Base-by-base conservation (phyloP, 345 rosid species). In the Gossypium thurberi region DNA sequence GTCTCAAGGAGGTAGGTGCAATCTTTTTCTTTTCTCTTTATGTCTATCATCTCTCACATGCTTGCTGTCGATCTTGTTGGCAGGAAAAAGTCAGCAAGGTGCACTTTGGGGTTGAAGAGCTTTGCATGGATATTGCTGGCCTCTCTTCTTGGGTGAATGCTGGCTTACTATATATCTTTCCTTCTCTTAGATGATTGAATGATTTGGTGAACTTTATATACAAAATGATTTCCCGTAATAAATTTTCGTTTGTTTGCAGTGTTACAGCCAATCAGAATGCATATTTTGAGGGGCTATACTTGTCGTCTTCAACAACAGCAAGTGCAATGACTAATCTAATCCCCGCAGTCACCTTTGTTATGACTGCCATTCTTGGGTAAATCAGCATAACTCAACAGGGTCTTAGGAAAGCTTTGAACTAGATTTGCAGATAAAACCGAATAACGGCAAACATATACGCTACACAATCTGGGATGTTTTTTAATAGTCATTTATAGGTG, bases 291-390 rank as follows among this genome's bases (percentile, higher is more conserved):
- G 86, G 88, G 42, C 48, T 85, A 2, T 74, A 76, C 75, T 64
- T 83, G 26, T 75, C 84, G 13, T 85, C 85, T 43, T 68, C 86
- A 13, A 78, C 88, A 2, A 62, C 42, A 1, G 84, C 83, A 40
- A 81, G 79, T 68, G 77, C 85, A 58, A 75, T 74, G 78, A 74
- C 74, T 15, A 85, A 83, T 76, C 74, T 79, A 17, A 78, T 79
- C 17, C 82, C 88, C 3, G 85, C 83, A 2, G 50, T 85, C 73
- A 85, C 88, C 17, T 81, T 85, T 71, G 65, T 79, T 23, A 73
- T 83, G 56, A 84, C 88, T 56, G 21, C 62, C 52, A 40, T 62
- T 53, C 26, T 77, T 8, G 83, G 88, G 84, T 85, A 75, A 43
- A 42, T 18, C 8, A 14, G 14, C n/a, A 26, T 20, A 51, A 9